Percentiles rank a stretch among this genome's conserved stretches.
Conservation (phyloP, 108 stramenopile species). For the Fragilariopsis cylindrus region DNA sequence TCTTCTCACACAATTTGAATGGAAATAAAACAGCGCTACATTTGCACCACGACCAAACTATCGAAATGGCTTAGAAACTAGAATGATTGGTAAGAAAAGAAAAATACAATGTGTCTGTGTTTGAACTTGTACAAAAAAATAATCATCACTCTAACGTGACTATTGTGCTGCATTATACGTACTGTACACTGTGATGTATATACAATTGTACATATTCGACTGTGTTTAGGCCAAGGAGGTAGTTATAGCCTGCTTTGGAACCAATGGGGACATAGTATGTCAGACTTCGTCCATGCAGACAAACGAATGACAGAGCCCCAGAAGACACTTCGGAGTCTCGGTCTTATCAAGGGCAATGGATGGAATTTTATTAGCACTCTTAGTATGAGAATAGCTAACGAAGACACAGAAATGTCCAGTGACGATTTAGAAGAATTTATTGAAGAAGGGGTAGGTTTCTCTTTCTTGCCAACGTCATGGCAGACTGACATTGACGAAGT, state of each 20-base stretch:
- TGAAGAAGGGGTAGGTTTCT: conserved; percentile 38
- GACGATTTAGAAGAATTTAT: conserved; percentile 37
- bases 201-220: too few relatives aligned
- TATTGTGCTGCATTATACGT: too few relatives aligned
- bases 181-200: too few relatives aligned
- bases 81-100: conserved; percentile 30
- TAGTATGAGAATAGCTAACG: conserved; percentile 49
- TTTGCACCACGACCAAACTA: conserved; percentile 57
- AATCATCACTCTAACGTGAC: too few relatives aligned
- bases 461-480: conserved; percentile 38
- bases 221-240: conserved; percentile 37
- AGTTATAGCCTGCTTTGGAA: conserved; percentile 55
- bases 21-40: conserved; percentile 26
- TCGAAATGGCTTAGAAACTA: conserved; percentile 28
- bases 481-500: conserved; percentile 29
- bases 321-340: conserved; percentile 40
- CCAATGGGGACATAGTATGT: conserved; percentile 63
- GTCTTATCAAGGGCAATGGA: conserved; percentile 51
- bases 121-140: too few relatives aligned
- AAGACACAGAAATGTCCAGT: conserved; percentile 31
- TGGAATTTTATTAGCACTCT: conserved; percentile 41
- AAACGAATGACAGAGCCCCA: conserved; percentile 46
- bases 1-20: too few relatives aligned
- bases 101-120: too few relatives aligned
- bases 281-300: conserved; percentile 48